Evolutionary conservation across 2,329 filamentous ascomycete genomes (phyloP).

Genomic region (Apiospora koreana): DNA sequence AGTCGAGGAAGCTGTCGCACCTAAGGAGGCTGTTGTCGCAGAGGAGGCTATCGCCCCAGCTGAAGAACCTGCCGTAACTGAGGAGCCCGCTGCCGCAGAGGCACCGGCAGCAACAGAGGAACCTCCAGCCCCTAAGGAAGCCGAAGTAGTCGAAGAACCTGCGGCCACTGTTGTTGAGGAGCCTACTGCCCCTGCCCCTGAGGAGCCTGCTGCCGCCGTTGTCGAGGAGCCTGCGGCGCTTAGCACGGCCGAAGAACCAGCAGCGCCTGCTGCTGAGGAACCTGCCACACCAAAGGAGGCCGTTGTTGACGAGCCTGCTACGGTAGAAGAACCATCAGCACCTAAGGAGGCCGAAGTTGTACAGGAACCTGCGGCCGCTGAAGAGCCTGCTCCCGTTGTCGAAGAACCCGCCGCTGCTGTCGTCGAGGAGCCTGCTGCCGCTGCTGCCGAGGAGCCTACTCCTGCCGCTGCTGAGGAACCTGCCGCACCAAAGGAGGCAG

Average conservation of each 20-base stretch:
- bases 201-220: neutral
- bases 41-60: neutral
- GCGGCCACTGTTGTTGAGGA: neutral
- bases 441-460: neutral
- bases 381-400: no score
- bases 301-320: no score
- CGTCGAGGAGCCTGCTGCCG: no score
- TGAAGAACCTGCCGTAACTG: constrained; percentile 16
- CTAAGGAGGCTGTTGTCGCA: constrained; percentile 7
- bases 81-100: constrained; percentile 13
- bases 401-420: neutral
- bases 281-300: neutral
- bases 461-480: no score
- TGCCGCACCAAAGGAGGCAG: no score
- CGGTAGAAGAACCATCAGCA: neutral
- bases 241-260: neutral
- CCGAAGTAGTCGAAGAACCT: constrained; percentile 5
- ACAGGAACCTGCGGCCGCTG: neutral
- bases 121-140: constrained; percentile 10
- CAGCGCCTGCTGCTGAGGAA: neutral
- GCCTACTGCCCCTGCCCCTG: neutral
- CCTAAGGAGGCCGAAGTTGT: no score
- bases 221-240: neutral
- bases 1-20: neutral
- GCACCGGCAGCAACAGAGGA: constrained; percentile 11